Percentiles rank a stretch among this genome's conserved stretches.
These are phyloP conservation scores for Fagopyrum esculentum DNA, from an alignment of 148 eudicot genomes.

Conservation along the genomic window DNA sequence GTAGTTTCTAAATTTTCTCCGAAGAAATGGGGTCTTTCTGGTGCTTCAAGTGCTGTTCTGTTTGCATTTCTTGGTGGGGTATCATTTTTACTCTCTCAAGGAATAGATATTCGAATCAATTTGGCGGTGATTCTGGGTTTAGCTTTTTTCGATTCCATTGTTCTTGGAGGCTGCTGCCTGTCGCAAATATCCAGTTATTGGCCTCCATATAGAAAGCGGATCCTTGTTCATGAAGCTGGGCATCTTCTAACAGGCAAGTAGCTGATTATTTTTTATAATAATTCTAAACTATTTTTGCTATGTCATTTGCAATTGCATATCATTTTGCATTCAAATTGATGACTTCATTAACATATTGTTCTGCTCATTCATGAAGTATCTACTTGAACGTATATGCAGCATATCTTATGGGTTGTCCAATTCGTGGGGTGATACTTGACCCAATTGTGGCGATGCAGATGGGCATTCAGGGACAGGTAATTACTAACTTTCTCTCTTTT, in stretches of 20 bases:
- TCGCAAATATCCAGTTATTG: conserved; percentile 92
- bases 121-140: conserved; percentile 66
- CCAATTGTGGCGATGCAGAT: conserved; percentile 91
- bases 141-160: conserved; percentile 58
- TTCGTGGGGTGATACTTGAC: conserved; percentile 92
- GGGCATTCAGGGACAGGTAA: conserved; percentile 99
- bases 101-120: conserved; percentile 86
- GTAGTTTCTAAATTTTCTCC: conserved; percentile 84
- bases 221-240: conserved; percentile 98
- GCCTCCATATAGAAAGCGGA: conserved; percentile 92
- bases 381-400: conserved; percentile 45
- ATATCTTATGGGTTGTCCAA: conserved; percentile 97
- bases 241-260: conserved; percentile 73
- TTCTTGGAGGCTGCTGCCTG: conserved; percentile 84
- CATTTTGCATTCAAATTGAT: not conserved
- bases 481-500: not conserved
- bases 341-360: not conserved
- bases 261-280: not conserved
- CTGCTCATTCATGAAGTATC: not conserved
- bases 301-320: not conserved
- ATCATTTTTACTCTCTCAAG: conserved; percentile 65
- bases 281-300: not conserved
- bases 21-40: conserved; percentile 87
- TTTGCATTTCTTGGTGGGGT: conserved; percentile 56
- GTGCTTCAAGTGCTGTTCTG: conserved; percentile 57